phyloP scores from a whole-genome alignment of 2,329 filamentous ascomycete species.

The Scedosporium boydii region DNA sequence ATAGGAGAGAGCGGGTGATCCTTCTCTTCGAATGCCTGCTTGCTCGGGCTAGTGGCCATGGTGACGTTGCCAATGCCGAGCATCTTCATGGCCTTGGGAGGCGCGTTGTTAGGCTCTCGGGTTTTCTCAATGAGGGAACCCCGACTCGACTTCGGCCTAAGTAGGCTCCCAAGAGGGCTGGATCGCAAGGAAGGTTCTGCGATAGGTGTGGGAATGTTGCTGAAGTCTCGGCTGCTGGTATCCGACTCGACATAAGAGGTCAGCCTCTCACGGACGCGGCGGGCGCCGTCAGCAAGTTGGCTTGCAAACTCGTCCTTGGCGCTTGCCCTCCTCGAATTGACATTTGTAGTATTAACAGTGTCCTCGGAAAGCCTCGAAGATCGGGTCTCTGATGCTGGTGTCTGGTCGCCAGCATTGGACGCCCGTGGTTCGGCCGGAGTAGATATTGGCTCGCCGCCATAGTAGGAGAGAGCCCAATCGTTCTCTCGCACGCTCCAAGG shows the following conservation, averaged over 20 bases:
- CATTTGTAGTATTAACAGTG: not conserved
- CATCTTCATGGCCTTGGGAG: slow-evolving; percentile 51
- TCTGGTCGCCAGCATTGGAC: not conserved
- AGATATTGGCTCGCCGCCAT: not conserved
- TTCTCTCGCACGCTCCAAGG: slow-evolving; percentile 33
- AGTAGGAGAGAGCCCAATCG: slow-evolving; percentile 5
- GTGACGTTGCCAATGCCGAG: slow-evolving; percentile 42
- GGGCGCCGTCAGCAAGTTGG: slow-evolving; percentile 61
- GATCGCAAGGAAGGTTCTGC: slow-evolving; percentile 24
- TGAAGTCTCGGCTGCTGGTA: not conserved
- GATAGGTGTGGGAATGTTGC: slow-evolving; percentile 4
- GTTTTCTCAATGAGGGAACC: slow-evolving; percentile 50
- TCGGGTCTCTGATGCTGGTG: not conserved
- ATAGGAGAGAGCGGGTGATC: slow-evolving; percentile 17
- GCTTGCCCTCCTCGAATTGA: not conserved
- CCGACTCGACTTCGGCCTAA: slow-evolving; percentile 58
- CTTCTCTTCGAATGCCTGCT: slow-evolving; percentile 21
- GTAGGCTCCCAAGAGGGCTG: slow-evolving; percentile 48
- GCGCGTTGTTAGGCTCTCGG: slow-evolving; percentile 31
- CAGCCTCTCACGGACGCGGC: slow-evolving; percentile 63
- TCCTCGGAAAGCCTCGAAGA: not conserved
- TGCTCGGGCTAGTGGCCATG: slow-evolving; percentile 27
- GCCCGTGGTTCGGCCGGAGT: not conserved
- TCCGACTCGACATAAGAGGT: slow-evolving; percentile 60
- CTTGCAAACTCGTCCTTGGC: slow-evolving; percentile 63